Percentiles rank a stretch among this genome's conserved stretches.
phyloP scores from a whole-genome alignment of 192 early-diverging fungal genomes.

The Lobosporangium transversale region DNA sequence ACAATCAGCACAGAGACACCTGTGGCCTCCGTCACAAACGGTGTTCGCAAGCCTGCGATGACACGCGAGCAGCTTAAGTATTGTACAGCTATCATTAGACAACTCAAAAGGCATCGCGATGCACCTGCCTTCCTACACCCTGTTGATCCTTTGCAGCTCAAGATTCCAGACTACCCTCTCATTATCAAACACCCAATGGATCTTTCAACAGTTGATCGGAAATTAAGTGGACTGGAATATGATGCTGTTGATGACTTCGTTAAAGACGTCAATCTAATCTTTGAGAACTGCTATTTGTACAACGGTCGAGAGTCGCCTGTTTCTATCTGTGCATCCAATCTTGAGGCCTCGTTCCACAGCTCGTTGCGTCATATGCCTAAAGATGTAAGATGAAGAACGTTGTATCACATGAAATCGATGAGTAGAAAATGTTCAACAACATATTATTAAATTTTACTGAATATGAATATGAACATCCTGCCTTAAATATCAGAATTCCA shows the following conservation, averaged over 20 bases:
- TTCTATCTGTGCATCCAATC: constrained; percentile 72
- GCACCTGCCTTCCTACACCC: constrained; percentile 87
- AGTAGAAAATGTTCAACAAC: too few species aligned
- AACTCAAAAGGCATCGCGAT: constrained; percentile 83
- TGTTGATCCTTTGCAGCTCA: constrained; percentile 79
- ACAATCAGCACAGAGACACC: constrained; percentile 7
- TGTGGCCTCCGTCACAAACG: constrained; percentile 13
- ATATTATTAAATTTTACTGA: too few species aligned
- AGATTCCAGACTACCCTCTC: constrained; percentile 81
- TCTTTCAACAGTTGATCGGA: constrained; percentile 76
- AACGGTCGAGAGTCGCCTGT: constrained; percentile 80
- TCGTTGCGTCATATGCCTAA: constrained; percentile 79
- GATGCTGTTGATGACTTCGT: constrained; percentile 71
- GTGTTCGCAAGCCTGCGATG: constrained; percentile 60
- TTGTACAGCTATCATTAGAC: constrained; percentile 76
- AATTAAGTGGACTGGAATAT: constrained; percentile 71
- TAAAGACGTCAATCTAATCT: constrained; percentile 76
- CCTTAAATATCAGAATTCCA: too few species aligned
- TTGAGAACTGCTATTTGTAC: constrained; percentile 83
- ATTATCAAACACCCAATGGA: constrained; percentile 86
- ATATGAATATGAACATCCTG: too few species aligned
- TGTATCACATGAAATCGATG: too few species aligned
- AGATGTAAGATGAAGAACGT: constrained; percentile 56
- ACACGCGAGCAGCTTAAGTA: constrained; percentile 88
- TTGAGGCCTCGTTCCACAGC: constrained; percentile 76